Base-by-base conservation (phyloP, 2,329 filamentous ascomycete species). In the Celoporthe dispersa region DNA sequence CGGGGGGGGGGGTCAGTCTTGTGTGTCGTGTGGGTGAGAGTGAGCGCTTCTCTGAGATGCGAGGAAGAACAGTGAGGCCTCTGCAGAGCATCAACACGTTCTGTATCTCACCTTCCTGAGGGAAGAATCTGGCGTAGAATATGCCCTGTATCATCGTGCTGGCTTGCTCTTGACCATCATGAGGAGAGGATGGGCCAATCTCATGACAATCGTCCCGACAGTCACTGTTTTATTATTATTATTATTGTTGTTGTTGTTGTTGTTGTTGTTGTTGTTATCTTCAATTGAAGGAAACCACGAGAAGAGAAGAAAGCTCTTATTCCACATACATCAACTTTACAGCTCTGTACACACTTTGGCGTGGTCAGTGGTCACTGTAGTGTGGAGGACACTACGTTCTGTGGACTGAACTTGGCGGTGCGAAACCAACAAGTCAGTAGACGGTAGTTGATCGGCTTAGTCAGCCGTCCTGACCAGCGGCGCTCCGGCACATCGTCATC, bases 101-200 rank as follows among this genome's bases (percentile, higher is more conserved):
- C 22, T n/a, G 33, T 12, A 44, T 31, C 75, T 74, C 78, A 89
- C 89, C 90, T 84, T 90, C 85, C 75, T 89, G 83, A 22, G 89
- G 87, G 73, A 91, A 86, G 80, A 92, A 92, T 62, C 89, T 84
- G 64, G 90, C 89, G 78, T 91, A 92, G 76, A 92, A 92, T 70
- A 92, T 91, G 74, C 88, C 89, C 77, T 90, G 87, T 67, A 92
- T 92, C 87, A 91, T 90, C 64, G 64, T 71, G 67, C 39, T n/a
- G 66, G 31, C 55, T 57, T 55, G 65, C 39, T 67, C 62, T 55
- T 60, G 44, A 60, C n/a, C 55, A 68, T 68, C 19, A 60, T 63
- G 33, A 68, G 68, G 12, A 59, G 19, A 28, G 51, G n/a, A 25
- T 22, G 11, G 31, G 14, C 37, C n/a, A 33, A 60, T 37, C 57